phyloP scores from a whole-genome alignment of 345 rosid genomes.

The Murraya paniculata region DNA sequence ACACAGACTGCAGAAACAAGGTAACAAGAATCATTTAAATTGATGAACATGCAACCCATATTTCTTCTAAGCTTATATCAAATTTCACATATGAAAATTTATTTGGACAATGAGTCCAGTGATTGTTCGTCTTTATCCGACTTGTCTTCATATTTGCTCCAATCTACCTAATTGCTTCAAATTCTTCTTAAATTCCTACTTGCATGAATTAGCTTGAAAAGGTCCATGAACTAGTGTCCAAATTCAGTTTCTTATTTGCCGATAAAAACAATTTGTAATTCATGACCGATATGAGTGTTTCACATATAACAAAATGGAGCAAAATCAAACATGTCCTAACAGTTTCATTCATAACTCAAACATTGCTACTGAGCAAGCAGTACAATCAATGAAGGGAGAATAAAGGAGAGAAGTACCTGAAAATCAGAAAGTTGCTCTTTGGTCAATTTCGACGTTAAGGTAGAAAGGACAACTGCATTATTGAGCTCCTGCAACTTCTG shows the following conservation, averaged over 20 bases:
- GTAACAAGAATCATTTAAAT: not conserved
- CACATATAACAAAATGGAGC: not conserved
- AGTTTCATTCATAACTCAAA: not conserved
- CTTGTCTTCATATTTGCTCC: not conserved
- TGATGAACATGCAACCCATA: not conserved
- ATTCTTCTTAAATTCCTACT: not conserved
- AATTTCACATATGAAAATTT: not conserved
- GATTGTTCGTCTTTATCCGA: not conserved
- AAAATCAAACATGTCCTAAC: not conserved
- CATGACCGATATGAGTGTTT: not conserved
- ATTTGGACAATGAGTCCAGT: no score
- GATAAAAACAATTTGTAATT: not conserved
- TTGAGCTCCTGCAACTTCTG: slow-evolving; percentile 96
- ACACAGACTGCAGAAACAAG: not conserved
- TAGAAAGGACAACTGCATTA: slow-evolving; percentile 73
- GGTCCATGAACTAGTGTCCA: not conserved
- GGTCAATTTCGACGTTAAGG: slow-evolving; percentile 63
- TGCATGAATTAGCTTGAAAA: not conserved
- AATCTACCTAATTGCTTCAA: not conserved
- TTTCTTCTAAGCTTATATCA: not conserved
- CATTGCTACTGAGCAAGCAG: not conserved
- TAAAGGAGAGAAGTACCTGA: slow-evolving; percentile 48
- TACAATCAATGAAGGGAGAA: not conserved
- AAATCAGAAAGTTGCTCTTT: slow-evolving; percentile 78
- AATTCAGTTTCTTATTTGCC: not conserved